Evolutionary conservation across 495 filamentous ascomycete species (phyloP).

Genomic region (Xylaria castorea): DNA sequence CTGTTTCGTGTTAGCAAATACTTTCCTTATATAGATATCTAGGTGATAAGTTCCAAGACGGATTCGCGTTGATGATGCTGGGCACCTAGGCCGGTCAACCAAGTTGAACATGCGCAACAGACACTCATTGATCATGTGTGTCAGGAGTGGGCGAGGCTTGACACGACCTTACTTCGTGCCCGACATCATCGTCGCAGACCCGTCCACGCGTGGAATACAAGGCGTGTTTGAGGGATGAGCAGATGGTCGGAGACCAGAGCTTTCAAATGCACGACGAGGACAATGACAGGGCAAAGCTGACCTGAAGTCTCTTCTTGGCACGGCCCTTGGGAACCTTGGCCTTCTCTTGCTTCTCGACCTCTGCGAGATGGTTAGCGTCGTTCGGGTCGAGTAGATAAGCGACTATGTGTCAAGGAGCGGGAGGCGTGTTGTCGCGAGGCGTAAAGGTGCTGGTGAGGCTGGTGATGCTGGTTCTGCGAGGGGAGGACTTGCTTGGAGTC

Average conservation of each 20-base stretch:
- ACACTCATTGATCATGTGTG: background rate
- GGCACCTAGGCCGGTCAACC: background rate
- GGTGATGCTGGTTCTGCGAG: too few species aligned
- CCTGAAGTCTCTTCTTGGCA: constrained; percentile 84
- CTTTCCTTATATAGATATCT: background rate
- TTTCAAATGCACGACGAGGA: background rate
- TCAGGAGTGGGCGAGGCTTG: background rate
- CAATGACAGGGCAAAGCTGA: background rate
- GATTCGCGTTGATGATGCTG: background rate
- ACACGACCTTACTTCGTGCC: background rate
- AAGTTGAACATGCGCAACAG: background rate
- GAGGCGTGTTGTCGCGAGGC: background rate
- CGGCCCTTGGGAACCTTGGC: constrained; percentile 95
- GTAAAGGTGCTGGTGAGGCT: too few species aligned
- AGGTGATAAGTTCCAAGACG: background rate
- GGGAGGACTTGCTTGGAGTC: constrained; percentile 42
- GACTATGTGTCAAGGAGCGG: background rate
- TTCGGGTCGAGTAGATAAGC: background rate
- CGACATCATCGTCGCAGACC: background rate
- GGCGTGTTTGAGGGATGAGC: background rate
- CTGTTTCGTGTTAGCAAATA: background rate
- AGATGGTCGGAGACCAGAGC: background rate
- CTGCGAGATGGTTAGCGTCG: constrained; percentile 12
- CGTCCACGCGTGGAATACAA: background rate
- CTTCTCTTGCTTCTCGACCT: constrained; percentile 92